Conservation (phyloP, 1,139 yeast species). For the Saccharomyces uvarum region DNA sequence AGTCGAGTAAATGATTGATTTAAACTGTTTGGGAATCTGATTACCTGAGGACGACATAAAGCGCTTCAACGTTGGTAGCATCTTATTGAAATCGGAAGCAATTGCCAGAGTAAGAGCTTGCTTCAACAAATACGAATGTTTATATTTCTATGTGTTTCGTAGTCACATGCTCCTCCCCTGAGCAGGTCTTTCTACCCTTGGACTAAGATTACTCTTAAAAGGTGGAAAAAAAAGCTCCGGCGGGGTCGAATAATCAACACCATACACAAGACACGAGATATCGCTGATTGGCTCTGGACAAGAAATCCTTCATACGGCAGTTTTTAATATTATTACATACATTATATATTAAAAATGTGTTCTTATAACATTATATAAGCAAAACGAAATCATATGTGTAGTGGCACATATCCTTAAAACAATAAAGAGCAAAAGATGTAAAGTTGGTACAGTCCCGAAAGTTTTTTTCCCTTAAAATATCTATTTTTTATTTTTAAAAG, state of each 20-base stretch:
- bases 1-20: constrained; percentile 27
- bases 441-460: background rate
- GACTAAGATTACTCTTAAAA: background rate
- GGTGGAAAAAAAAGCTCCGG: background rate
- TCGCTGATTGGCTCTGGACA: background rate
- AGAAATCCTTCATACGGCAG: background rate
- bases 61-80: constrained; percentile 3
- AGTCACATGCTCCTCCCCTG: background rate
- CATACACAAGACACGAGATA: background rate
- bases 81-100: background rate
- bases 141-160: background rate
- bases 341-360: constrained; percentile 1
- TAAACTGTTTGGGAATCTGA: constrained; percentile 21
- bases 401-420: background rate
- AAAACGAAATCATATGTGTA: background rate
- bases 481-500: constrained; percentile 12
- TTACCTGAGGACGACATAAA: constrained; percentile 2
- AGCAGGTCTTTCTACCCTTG: background rate
- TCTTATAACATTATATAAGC: background rate
- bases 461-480: background rate
- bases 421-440: background rate
- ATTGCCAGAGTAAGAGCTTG: background rate
- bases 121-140: background rate
- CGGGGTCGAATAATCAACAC: background rate
- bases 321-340: background rate